phyloP scores from a whole-genome alignment of 1,284 basidiomycete genomes.

The Mycena sp. region DNA sequence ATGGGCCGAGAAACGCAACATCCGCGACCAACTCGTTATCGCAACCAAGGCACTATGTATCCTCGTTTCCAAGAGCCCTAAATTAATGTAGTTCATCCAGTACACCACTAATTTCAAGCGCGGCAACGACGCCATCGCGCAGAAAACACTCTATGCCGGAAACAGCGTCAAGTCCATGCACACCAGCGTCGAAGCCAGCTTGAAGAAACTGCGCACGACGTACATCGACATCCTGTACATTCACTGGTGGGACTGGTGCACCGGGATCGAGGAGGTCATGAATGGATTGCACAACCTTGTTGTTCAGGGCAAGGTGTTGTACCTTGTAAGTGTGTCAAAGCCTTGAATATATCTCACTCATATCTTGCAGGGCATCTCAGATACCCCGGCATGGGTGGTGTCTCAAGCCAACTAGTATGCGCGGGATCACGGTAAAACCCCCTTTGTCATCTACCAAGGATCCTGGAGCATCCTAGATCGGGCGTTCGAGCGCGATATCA shows the following conservation, averaged over 20 bases:
- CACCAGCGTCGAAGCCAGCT: slow-evolving; percentile 53
- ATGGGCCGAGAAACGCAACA: slow-evolving; percentile 52
- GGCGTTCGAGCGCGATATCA: slow-evolving; percentile 62
- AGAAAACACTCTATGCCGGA: slow-evolving; percentile 55
- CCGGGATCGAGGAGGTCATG: slow-evolving; percentile 67
- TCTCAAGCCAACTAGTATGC: slow-evolving; percentile 53
- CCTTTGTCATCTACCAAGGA: slow-evolving; percentile 64
- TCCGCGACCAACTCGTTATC: slow-evolving; percentile 56
- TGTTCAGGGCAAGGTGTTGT: slow-evolving; percentile 56
- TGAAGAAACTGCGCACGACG: slow-evolving; percentile 64
- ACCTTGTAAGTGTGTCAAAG: slow-evolving; percentile 46
- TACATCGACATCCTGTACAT: slow-evolving; percentile 66
- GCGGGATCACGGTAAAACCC: slow-evolving; percentile 54
- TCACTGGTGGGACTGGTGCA: slow-evolving; percentile 64
- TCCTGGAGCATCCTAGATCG: slow-evolving; percentile 58
- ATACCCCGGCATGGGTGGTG: slow-evolving; percentile 57
- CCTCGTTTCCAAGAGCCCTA: neutral
- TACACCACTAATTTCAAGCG: slow-evolving; percentile 22
- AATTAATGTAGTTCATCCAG: neutral
- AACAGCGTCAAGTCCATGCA: slow-evolving; percentile 58
- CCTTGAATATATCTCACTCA: neutral
- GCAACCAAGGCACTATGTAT: slow-evolving; percentile 50
- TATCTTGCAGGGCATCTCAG: slow-evolving; percentile 47
- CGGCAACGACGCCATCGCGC: slow-evolving; percentile 26
- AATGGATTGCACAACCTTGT: slow-evolving; percentile 56